phyloP scores from a whole-genome alignment of 2,329 filamentous ascomycete genomes.

The Cytospora leucostoma region DNA sequence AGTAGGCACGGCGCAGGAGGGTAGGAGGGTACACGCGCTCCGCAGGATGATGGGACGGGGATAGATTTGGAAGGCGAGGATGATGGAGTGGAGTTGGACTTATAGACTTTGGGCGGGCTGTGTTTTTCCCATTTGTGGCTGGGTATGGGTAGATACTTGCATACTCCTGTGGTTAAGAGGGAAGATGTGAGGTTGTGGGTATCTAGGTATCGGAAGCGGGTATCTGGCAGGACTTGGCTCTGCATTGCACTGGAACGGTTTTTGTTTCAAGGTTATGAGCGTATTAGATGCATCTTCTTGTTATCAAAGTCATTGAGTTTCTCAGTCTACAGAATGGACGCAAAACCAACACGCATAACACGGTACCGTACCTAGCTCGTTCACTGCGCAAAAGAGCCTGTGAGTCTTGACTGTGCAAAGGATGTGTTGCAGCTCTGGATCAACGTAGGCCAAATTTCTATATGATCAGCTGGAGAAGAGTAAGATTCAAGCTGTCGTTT shows the following conservation, averaged over 20 bases:
- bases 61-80: conserved; percentile 27
- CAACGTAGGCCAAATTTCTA: no score
- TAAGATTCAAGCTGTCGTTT: no score
- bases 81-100: neutral
- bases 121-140: neutral
- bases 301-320: no score
- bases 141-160: neutral
- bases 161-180: neutral
- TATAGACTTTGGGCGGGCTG: neutral
- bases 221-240: neutral
- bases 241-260: neutral
- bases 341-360: no score
- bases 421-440: no score
- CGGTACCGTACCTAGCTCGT: no score
- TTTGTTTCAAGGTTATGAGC: neutral
- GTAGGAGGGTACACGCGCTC: neutral
- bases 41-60: neutral
- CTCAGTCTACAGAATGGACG: no score
- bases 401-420: no score
- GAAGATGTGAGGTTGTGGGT: neutral
- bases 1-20: conserved; percentile 10
- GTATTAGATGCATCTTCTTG: neutral
- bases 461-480: no score
- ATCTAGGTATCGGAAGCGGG: neutral
- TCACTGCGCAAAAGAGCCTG: no score